Percentiles rank a stretch among this genome's conserved stretches.
Conservation (phyloP, 2,329 filamentous ascomycete genomes). For the Coniochaeta pulveracea region DNA sequence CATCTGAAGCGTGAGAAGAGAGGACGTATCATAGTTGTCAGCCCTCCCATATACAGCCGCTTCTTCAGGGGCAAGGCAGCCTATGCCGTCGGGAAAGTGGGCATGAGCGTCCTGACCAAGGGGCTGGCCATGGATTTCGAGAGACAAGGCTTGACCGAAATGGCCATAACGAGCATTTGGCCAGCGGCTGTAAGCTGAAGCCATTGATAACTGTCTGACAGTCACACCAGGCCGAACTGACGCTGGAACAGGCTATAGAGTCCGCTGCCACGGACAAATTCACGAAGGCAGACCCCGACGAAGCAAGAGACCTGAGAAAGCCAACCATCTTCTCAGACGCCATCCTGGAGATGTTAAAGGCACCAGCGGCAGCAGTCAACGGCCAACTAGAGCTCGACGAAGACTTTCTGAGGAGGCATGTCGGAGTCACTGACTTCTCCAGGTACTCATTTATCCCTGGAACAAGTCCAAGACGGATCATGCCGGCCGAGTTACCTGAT, state of each 20-base stretch:
- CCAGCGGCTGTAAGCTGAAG: slow-evolving; percentile 55
- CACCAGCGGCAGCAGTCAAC: slow-evolving; percentile 52
- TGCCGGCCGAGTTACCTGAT: slow-evolving; percentile 56
- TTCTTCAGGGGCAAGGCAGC: slow-evolving; percentile 82
- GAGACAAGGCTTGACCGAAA: slow-evolving; percentile 49
- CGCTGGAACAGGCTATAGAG: slow-evolving; percentile 44
- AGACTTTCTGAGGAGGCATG: slow-evolving; percentile 60
- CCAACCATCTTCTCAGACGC: slow-evolving; percentile 71
- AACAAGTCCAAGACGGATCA: slow-evolving; percentile 57
- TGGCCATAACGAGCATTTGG: slow-evolving; percentile 78
- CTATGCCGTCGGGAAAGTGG: slow-evolving; percentile 70
- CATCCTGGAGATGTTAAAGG: slow-evolving; percentile 57
- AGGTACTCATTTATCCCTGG: slow-evolving; percentile 62
- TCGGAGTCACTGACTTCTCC: slow-evolving; percentile 57
- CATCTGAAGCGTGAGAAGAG: slow-evolving; percentile 44
- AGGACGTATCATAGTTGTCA: slow-evolving; percentile 65
- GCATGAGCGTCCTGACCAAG: slow-evolving; percentile 72
- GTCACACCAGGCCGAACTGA: neutral
- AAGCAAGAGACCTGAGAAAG: slow-evolving; percentile 51
- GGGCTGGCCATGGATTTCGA: slow-evolving; percentile 74
- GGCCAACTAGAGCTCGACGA: slow-evolving; percentile 67
- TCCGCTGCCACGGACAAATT: slow-evolving; percentile 59
- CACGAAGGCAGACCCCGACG: slow-evolving; percentile 28
- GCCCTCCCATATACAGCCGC: slow-evolving; percentile 73
- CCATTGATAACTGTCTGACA: neutral